Evolutionary conservation across 2,329 filamentous ascomycete species (phyloP).

Genomic region (Fusarium domesticum): DNA sequence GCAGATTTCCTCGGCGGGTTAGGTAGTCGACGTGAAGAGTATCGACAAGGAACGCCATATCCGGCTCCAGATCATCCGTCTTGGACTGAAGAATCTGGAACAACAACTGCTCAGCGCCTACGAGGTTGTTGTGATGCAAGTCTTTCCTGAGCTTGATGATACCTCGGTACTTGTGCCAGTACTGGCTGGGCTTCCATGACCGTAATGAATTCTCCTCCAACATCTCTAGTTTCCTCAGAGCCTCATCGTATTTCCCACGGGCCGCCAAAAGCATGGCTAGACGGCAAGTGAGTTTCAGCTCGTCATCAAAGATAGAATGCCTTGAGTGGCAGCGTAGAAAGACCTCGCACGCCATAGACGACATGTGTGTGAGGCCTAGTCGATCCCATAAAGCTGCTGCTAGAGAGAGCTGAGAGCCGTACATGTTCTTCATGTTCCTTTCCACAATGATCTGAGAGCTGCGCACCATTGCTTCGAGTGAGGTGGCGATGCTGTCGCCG

Average conservation of each 20-base stretch:
- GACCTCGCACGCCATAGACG: constrained; percentile 64
- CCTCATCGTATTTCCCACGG: constrained; percentile 68
- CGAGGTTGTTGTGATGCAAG: constrained; percentile 53
- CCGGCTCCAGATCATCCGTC: constrained; percentile 49
- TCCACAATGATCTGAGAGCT: constrained; percentile 79
- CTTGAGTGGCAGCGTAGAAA: constrained; percentile 70
- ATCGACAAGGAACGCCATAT: constrained; percentile 51
- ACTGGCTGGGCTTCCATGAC: constrained; percentile 74
- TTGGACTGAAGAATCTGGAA: constrained; percentile 52
- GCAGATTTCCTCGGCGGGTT: constrained; percentile 45
- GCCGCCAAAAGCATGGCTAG: constrained; percentile 60
- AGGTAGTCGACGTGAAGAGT: constrained; percentile 52
- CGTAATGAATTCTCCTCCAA: constrained; percentile 61
- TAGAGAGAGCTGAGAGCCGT: constrained; percentile 71
- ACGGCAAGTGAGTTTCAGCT: constrained; percentile 70
- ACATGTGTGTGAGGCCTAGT: constrained; percentile 59
- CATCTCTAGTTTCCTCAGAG: constrained; percentile 42
- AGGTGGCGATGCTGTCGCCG: constrained; percentile 60
- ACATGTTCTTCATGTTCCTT: constrained; percentile 68
- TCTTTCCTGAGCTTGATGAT: constrained; percentile 64
- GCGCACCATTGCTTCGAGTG: constrained; percentile 76
- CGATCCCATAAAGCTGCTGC: constrained; percentile 72
- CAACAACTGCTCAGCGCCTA: constrained; percentile 50
- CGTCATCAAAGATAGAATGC: constrained; percentile 66
- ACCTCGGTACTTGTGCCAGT: constrained; percentile 64